Evolutionary conservation across 495 filamentous ascomycete genomes (phyloP).

Genomic region (Hypoxylon crocopeplum): DNA sequence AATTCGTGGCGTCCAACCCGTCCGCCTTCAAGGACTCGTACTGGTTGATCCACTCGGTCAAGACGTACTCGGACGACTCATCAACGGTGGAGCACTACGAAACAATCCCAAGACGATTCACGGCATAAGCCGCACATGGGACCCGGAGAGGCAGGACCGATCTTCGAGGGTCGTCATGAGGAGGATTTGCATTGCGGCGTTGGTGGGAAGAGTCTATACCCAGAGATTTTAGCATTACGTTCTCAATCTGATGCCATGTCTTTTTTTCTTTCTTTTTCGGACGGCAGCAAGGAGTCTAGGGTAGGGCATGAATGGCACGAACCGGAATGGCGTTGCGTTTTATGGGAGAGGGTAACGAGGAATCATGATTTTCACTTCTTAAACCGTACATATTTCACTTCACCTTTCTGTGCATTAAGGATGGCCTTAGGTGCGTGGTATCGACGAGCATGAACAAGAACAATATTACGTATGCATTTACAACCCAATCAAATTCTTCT

Average conservation of each 20-base stretch:
- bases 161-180: conserved; percentile 1
- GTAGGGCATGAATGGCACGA: too few species aligned
- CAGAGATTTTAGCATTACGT: conserved; percentile 10
- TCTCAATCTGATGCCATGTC: conserved; percentile 2
- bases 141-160: neutral
- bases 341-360: neutral
- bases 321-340: neutral
- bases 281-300: neutral
- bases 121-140: conserved; percentile 17
- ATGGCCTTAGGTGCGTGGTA: neutral
- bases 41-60: conserved; percentile 75
- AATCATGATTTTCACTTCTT: conserved; percentile 15
- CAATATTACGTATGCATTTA: conserved; percentile 1
- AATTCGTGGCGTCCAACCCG: conserved; percentile 71
- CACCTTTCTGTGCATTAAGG: neutral
- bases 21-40: conserved; percentile 65
- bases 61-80: conserved; percentile 58
- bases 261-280: neutral
- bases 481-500: too few species aligned
- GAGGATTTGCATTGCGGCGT: conserved; percentile 5
- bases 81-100: conserved; percentile 2
- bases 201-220: neutral
- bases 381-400: conserved; percentile 27
- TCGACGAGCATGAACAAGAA: neutral
- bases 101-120: conserved; percentile 20